Base-by-base conservation (phyloP, 2,329 filamentous ascomycete species). In the Stachybotrys chartarum region DNA sequence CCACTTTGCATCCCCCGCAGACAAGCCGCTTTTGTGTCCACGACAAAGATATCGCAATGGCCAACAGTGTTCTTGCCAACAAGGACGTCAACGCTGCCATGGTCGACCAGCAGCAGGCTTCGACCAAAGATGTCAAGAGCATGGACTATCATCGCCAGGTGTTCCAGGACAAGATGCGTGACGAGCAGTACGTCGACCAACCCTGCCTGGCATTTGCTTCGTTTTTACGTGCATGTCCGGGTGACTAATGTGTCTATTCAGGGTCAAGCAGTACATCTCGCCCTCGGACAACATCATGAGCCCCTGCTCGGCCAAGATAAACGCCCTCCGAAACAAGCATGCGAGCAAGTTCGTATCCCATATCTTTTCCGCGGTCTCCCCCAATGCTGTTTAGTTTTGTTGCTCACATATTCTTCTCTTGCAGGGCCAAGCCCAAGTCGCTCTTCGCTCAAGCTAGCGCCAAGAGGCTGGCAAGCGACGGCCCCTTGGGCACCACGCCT, bases 231-330 rank as follows among this genome's bases (percentile, higher is more conserved):
- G 24, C 2, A 24, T 24, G 24, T 24, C 24, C 24, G 24, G 24
- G n/a, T 44, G 11, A n/a, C 39, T 44, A 44, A 44, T 44, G n/a
- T 32, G 55, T 30, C 50, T 49, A 53, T 24, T 24, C 61, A 73
- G 75, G 53, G 65, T 71, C 50, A 75, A 78, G 63, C 75, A 80
- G 61, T 93, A 92, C 73, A 78, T 92, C 69, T 92, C 88, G 17
- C 90, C 90, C 3, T 92, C 88, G n/a, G 90, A 95, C 72, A 85
- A 84, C 73, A 92, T 95, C 77, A 89, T 91, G 85, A 91, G 87
- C 64, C 90, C 90, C 42, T 91, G 89, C 72, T 88, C 86, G 17
- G 86, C 88, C 71, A 94, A 94, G 80, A 82, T 94, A 64, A 87
- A 81, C 60, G 86, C 87, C 46, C 84, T 92, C 72, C 88, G 89